phyloP scores from a whole-genome alignment of 1,139 yeast species.

The Fermentozyma sake region DNA sequence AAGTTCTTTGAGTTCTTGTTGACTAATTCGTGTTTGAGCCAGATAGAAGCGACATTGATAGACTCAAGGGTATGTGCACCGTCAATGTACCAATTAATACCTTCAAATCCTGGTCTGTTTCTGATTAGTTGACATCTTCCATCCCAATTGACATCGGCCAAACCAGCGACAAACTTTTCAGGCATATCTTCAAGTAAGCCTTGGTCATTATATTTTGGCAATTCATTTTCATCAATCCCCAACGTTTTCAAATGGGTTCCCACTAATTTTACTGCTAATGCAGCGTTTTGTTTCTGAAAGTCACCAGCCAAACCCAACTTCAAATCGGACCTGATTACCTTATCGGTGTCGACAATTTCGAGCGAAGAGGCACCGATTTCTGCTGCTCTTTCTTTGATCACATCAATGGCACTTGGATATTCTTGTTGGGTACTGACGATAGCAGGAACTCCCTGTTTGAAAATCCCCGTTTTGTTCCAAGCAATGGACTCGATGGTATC shows the following conservation, averaged over 20 bases:
- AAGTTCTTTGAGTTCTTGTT: constrained; percentile 11
- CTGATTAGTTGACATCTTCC: constrained; percentile 84
- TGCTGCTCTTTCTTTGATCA: constrained; percentile 56
- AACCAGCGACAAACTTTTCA: constrained; percentile 55
- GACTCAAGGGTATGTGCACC: constrained; percentile 97
- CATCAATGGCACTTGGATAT: constrained; percentile 46
- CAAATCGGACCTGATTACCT: constrained; percentile 24
- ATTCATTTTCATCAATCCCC: constrained; percentile 24
- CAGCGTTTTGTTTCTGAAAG: constrained; percentile 82
- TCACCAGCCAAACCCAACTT: constrained; percentile 81
- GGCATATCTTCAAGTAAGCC: constrained; percentile 40
- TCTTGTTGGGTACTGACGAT: constrained; percentile 57
- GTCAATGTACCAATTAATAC: constrained; percentile 74
- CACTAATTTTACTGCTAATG: constrained; percentile 78
- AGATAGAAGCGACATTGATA: constrained; percentile 67
- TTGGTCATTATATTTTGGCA: constrained; percentile 20
- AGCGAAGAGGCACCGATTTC: constrained; percentile 55
- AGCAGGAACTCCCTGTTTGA: constrained; percentile 65
- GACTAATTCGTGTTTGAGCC: constrained; percentile 52
- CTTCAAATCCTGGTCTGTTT: constrained; percentile 33
- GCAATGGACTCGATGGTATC: constrained; percentile 85
- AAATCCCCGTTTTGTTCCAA: constrained; percentile 95
- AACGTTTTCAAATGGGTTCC: constrained; percentile 53
- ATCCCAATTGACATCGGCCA: constrained; percentile 76
- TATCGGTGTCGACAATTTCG: constrained; percentile 44